Base-by-base conservation (phyloP, 371 early-diverging fungal species). In the Chytridiales sp. region DNA sequence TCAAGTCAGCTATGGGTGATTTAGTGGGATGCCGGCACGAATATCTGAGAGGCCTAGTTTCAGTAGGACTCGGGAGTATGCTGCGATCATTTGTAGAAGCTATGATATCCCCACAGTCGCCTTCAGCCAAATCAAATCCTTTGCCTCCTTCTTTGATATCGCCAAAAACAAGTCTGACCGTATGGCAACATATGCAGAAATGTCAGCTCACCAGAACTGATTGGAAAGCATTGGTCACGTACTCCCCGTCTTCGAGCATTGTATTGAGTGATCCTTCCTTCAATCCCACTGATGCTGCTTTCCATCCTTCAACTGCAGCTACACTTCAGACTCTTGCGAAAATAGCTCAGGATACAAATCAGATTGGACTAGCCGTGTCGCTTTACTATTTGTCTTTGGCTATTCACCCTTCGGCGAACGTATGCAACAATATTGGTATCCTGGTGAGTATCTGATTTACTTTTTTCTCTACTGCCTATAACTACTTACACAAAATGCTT, bases 361-460 rank as follows among this genome's bases (percentile, higher is more conserved):
- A 87, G 30, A 80, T 83, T 13, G 69, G 84, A 2, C 68, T 86
- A 21, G 79, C 91, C 11, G 68, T 93, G 38, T 85, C 89, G 1
- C 76, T 93, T 21, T 92, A 93, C 71, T 94, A 93, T 66, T 61
- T 91, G 29, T 87, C 91, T 48, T 69, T 93, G 47, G 80, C 88
- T 3, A 73, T 92, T 29, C 78, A 85, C 59, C 91, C 92, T 19
- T 88, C 90, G 27, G 91, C 95, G 8, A 90, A 91, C 19, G 91
- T 91, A 1, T 91, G 93, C 69, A 90, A 93, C 73, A 92, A 92
- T 63, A 64, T 94, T 31, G 94, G 94, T 13, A 93, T 93, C 44
- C 77, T 91, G 21, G 54, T 54, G 24, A 54, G 54, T 40, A 17
- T 36, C 5, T 15, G 49, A 9, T 9, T 48, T 48, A 24, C 5